Base-by-base conservation (phyloP, 345 rosid genomes). In the Zanthoxylum bungeanum region DNA sequence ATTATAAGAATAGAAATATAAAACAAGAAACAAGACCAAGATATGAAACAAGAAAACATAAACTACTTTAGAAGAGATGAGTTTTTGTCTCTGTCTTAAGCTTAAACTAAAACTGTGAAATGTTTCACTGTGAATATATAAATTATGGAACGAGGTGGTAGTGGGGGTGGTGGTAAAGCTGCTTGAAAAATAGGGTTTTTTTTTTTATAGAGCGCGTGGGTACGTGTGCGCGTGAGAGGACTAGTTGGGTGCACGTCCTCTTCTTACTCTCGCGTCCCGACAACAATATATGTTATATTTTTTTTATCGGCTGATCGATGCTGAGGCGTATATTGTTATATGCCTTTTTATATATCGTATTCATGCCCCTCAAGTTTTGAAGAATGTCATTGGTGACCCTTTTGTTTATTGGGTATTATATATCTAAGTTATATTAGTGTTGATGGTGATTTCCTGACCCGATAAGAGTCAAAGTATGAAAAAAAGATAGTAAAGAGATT, bases 111-210 rank as follows among this genome's bases (percentile, higher is more conserved):
- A 17, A 22, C 58, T 57, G 61, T 58, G n/a, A 4, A 30, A 17
- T 30, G 39, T 8, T 24, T 58, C 62, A 58, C 30, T 30, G 22
- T 7, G 22, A 2, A 24, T 5, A 9, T 19, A 19, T 16, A 58
- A 30, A 58, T 30, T 30, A 58, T 58, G 31, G 7, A 25, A 39
- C 42, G 39, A 2, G 47, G 1, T 31, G 60, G 27, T 4, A 53
- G 14, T 22, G 27, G 58, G 16, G 70, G 36, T 61, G 67, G 36
- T 14, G 71, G 59, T 77, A n/a, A n/a, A n/a, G n/a, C 7, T 7
- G 21, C 52, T 69, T 69, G 55, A 67, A 61, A 75, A 82, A 75
- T 82, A 78, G 84, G 83, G 85, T 70, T 82, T 71, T 37, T 21
- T 17, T 49, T 64, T 27, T 65, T 27, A 28, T 4, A 5, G 61